phyloP scores from a whole-genome alignment of 2,329 filamentous ascomycete genomes.

The Metarhizium guizhouense region DNA sequence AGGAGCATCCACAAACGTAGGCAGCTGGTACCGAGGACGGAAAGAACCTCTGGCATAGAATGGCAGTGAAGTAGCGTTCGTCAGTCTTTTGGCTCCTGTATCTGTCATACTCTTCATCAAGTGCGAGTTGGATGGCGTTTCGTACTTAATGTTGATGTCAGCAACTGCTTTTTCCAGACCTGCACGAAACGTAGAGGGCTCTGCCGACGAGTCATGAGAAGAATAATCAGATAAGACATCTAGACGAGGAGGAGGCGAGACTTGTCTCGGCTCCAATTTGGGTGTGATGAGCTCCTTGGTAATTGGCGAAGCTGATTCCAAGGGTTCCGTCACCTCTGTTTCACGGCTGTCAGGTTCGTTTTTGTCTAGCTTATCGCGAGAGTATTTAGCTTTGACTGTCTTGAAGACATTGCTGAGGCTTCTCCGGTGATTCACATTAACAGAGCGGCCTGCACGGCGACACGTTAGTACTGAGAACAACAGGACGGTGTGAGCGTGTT shows the following conservation, averaged over 20 bases:
- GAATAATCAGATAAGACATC: constrained; percentile 18
- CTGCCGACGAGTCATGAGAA: constrained; percentile 11
- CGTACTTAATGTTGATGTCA: constrained; percentile 20
- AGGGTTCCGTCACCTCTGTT: not conserved
- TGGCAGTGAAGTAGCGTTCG: not conserved
- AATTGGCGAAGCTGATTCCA: not conserved
- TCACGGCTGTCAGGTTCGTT: constrained; percentile 1
- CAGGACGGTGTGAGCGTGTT: not conserved
- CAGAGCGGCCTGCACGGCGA: not conserved
- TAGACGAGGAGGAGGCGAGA: constrained; percentile 16
- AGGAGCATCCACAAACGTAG: constrained; percentile 8
- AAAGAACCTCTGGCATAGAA: constrained; percentile 6
- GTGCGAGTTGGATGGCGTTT: constrained; percentile 6
- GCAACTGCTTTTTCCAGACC: constrained; percentile 21
- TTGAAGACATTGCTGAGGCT: constrained; percentile 22
- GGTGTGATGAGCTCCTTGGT: not conserved
- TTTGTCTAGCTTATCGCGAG: constrained; percentile 13
- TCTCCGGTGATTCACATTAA: constrained; percentile 12
- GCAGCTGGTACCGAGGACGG: constrained; percentile 9
- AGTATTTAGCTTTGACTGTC: constrained; percentile 18
- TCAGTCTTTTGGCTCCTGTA: not conserved
- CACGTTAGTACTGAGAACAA: not conserved
- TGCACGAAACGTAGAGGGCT: constrained; percentile 18
- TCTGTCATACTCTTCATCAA: constrained; percentile 1
- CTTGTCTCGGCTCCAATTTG: not conserved